These are phyloP conservation scores for Cylindrotheca closterium DNA, from an alignment of 108 stramenopile species.

Conservation along the genomic window DNA sequence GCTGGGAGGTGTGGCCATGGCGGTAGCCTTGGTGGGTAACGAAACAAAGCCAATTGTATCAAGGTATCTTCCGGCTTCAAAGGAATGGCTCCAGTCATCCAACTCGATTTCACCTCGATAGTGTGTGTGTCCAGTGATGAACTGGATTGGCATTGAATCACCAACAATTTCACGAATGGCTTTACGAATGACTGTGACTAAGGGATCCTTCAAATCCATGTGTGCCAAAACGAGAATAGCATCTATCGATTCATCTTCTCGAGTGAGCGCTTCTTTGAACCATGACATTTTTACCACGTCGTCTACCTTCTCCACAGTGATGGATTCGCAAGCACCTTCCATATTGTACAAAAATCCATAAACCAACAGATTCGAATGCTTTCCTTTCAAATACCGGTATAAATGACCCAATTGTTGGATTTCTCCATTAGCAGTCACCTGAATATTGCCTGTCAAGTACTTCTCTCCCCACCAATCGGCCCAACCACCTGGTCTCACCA, in stretches of 20 bases:
- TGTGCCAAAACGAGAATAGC: conserved; percentile 78
- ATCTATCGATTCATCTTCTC: conserved; percentile 35
- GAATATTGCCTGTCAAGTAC: conserved; percentile 71
- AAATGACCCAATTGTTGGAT: conserved; percentile 48
- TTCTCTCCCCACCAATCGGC: conserved; percentile 68
- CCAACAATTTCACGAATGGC: conserved; percentile 51
- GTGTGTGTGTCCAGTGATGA: conserved; percentile 81
- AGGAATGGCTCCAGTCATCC: conserved; percentile 37
- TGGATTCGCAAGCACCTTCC: conserved; percentile 24
- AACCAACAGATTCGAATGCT: conserved; percentile 43
- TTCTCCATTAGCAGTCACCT: conserved; percentile 11
- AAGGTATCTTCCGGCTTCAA: conserved; percentile 73
- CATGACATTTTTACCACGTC: conserved; percentile 51
- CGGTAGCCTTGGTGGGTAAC: conserved; percentile 43
- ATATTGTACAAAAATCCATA: conserved; percentile 86
- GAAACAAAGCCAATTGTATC: conserved; percentile 78
- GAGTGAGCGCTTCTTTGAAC: conserved; percentile 49
- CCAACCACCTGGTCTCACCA: conserved; percentile 54
- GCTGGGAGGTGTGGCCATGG: conserved; percentile 14
- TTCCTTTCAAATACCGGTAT: conserved; percentile 56
- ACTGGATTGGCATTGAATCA: conserved; percentile 65
- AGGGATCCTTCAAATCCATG: conserved; percentile 66
- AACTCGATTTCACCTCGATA: conserved; percentile 30
- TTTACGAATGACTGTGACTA: conserved; percentile 42
- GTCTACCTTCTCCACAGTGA: conserved; percentile 49